phyloP scores from a whole-genome alignment of 2,329 filamentous ascomycete species.

The Aureobasidium uvarum region DNA sequence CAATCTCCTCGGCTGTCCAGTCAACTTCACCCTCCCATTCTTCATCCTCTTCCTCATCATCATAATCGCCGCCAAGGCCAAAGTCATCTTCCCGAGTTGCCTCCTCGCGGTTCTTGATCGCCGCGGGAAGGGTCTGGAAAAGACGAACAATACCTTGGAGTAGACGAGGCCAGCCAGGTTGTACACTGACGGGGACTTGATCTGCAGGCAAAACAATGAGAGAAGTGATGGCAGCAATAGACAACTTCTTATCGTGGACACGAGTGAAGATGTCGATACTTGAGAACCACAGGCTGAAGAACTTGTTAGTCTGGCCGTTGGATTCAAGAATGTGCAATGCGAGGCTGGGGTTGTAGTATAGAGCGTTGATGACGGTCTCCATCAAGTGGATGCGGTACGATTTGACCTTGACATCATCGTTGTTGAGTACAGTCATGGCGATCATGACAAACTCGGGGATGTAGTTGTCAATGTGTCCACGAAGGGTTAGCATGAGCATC shows the following conservation, averaged over 20 bases:
- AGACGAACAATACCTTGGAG: slow-evolving; percentile 84
- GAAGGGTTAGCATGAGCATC: slow-evolving; percentile 93
- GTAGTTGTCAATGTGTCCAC: slow-evolving; percentile 82
- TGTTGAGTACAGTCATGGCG: slow-evolving; percentile 77
- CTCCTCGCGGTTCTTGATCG: slow-evolving; percentile 88
- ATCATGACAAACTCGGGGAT: slow-evolving; percentile 85
- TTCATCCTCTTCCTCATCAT: slow-evolving; percentile 69
- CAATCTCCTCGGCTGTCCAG: slow-evolving; percentile 62
- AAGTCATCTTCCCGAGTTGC: slow-evolving; percentile 83
- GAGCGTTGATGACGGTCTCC: slow-evolving; percentile 98
- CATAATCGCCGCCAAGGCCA: slow-evolving; percentile 70
- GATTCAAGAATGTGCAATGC: slow-evolving; percentile 83
- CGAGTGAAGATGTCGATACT: slow-evolving; percentile 90
- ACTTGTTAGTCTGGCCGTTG: slow-evolving; percentile 96
- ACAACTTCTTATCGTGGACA: slow-evolving; percentile 98
- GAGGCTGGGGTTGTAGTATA: slow-evolving; percentile 92
- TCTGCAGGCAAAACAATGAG: slow-evolving; percentile 76
- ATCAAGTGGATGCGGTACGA: slow-evolving; percentile 94
- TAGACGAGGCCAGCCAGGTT: slow-evolving; percentile 90
- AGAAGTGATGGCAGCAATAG: slow-evolving; percentile 86
- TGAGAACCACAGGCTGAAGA: slow-evolving; percentile 97
- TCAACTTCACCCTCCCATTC: slow-evolving; percentile 77
- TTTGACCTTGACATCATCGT: slow-evolving; percentile 79
- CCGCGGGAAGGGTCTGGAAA: slow-evolving; percentile 86
- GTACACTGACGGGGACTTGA: slow-evolving; percentile 86